Conservation (phyloP, 2,329 filamentous ascomycete species). For the Sporothrix phasma region DNA sequence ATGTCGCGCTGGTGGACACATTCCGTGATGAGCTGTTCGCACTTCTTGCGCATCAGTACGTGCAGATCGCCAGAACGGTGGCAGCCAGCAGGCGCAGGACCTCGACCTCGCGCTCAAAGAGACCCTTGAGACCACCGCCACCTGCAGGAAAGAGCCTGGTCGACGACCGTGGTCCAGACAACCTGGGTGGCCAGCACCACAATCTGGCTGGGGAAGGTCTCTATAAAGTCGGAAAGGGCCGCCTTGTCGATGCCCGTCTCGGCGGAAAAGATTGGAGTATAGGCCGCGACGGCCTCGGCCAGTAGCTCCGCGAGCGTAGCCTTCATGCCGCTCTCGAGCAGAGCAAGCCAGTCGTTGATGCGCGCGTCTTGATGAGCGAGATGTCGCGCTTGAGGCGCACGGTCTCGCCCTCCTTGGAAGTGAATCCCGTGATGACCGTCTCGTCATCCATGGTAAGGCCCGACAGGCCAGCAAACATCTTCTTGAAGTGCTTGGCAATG, state of each 20-base stretch:
- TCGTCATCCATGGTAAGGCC: conserved; percentile 89
- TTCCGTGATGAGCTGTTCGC: conserved; percentile 96
- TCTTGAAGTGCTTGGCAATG: conserved; percentile 97
- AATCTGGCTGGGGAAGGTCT: conserved; percentile 80
- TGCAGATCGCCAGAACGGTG: conserved; percentile 82
- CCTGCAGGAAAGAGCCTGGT: conserved; percentile 64
- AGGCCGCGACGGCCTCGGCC: conserved; percentile 74
- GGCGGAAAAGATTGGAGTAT: conserved; percentile 65
- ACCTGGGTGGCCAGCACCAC: conserved; percentile 90
- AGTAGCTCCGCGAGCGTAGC: conserved; percentile 82
- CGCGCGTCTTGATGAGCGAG: conserved; percentile 81
- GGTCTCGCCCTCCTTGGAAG: conserved; percentile 87
- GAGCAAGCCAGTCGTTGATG: conserved; percentile 98
- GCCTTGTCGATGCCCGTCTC: conserved; percentile 58
- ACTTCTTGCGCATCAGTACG: conserved; percentile 83
- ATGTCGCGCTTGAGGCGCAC: conserved; percentile 85
- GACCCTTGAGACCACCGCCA: conserved; percentile 44
- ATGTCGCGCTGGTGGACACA: conserved; percentile 95
- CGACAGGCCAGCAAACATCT: conserved; percentile 97
- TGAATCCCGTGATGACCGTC: conserved; percentile 79
- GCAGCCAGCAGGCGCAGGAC: conserved; percentile 77
- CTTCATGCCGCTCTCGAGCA: conserved; percentile 90
- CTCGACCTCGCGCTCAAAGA: conserved; percentile 76
- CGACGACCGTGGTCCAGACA: conserved; percentile 84
- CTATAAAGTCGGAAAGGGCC: conserved; percentile 71